phyloP scores from a whole-genome alignment of 2,329 filamentous ascomycete species.

The Colletotrichum gigasporum region DNA sequence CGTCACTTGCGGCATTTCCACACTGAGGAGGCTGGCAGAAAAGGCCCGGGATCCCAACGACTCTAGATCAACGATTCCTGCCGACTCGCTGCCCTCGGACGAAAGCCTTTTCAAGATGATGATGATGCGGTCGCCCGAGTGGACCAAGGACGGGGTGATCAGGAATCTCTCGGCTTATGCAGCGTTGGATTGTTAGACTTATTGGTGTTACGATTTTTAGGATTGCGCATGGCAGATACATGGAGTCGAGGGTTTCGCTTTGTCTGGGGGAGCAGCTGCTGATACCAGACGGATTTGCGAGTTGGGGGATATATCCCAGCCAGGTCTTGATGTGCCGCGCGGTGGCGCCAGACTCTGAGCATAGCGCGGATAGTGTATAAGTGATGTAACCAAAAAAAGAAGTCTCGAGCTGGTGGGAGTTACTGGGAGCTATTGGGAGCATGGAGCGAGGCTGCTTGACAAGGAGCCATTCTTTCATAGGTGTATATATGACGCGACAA shows the following conservation, averaged over 20 bases:
- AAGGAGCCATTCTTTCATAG: slow-evolving; percentile 26
- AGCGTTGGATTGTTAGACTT: slow-evolving; percentile 49
- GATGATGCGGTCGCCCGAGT: slow-evolving; percentile 69
- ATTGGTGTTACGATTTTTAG: background rate
- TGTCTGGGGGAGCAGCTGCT: background rate
- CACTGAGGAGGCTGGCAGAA: slow-evolving; percentile 75
- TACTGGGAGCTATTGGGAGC: slow-evolving; percentile 23
- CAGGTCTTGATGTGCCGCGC: too few relatives aligned
- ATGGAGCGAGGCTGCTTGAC: slow-evolving; percentile 27
- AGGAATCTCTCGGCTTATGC: slow-evolving; percentile 75
- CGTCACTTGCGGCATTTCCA: slow-evolving; percentile 72
- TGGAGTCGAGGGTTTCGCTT: background rate
- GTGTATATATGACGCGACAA: slow-evolving; percentile 32
- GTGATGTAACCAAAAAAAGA: slow-evolving; percentile 29
- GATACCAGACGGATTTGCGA: background rate
- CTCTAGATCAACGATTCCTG: slow-evolving; percentile 60
- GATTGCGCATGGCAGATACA: slow-evolving; percentile 14
- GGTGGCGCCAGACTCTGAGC: background rate
- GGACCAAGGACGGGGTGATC: slow-evolving; percentile 72
- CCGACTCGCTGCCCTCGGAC: slow-evolving; percentile 70
- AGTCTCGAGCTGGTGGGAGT: slow-evolving; percentile 7
- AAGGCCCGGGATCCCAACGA: slow-evolving; percentile 70
- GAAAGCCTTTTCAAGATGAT: slow-evolving; percentile 75
- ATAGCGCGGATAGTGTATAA: slow-evolving; percentile 23
- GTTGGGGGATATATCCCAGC: background rate